phyloP scores from a whole-genome alignment of 495 filamentous ascomycete genomes.

The Annulohypoxylon bovei region DNA sequence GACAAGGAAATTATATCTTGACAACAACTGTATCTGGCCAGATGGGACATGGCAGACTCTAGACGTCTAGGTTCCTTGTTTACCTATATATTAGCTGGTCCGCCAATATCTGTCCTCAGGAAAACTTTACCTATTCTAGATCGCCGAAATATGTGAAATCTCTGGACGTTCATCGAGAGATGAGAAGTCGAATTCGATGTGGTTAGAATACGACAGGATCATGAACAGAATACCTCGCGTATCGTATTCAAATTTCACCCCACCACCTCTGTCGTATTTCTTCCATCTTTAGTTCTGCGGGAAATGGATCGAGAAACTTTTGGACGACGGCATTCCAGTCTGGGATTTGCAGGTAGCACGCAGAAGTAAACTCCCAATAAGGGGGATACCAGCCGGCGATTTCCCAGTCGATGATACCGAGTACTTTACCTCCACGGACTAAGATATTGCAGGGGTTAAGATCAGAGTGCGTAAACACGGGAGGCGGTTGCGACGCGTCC shows the following conservation, averaged over 20 bases:
- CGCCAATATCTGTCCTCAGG: neutral
- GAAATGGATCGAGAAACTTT: conserved; percentile 57
- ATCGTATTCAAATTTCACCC: conserved; percentile 41
- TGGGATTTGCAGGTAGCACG: conserved; percentile 54
- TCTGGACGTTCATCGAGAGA: too few relatives aligned
- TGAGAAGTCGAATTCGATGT: too few relatives aligned
- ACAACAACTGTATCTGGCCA: neutral
- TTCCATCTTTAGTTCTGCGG: conserved; percentile 62
- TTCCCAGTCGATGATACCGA: conserved; percentile 65
- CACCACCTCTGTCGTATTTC: conserved; percentile 53
- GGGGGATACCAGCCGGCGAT: conserved; percentile 61
- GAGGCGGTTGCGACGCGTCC: conserved; percentile 19
- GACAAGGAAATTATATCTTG: conserved; percentile 16
- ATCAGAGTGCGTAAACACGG: conserved; percentile 49
- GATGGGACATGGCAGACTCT: too few relatives aligned
- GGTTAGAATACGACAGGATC: too few relatives aligned
- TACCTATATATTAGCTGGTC: neutral
- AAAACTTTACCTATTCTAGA: neutral
- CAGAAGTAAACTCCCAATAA: conserved; percentile 64
- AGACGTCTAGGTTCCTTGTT: neutral
- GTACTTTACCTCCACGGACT: conserved; percentile 40
- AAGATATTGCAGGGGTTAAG: conserved; percentile 46
- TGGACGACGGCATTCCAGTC: conserved; percentile 58
- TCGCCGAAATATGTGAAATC: too few relatives aligned
- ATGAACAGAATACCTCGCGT: neutral